A percentile compares a stretch with the other conserved stretches of the same genome.
These are phyloP conservation scores for Cyclotella cryptica DNA, from an alignment of 108 stramenopile genomes.

Conservation along the genomic window DNA sequence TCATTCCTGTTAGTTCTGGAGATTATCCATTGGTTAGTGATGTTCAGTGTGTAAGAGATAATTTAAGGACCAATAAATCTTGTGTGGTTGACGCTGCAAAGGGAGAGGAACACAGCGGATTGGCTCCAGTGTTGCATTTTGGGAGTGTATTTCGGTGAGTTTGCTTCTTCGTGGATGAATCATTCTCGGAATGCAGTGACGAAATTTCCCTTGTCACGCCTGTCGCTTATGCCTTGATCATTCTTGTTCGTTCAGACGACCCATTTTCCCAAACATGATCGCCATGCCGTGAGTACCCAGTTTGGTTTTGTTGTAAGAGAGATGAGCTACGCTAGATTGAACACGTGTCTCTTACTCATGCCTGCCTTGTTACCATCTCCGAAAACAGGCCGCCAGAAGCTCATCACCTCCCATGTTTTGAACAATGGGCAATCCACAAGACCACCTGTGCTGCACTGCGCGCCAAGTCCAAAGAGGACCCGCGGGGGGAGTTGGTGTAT, in stretches of 20 bases:
- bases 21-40: slow-evolving; percentile 16
- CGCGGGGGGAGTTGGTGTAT: slow-evolving; percentile 8
- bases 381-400: slow-evolving; percentile 1
- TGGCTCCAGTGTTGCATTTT: slow-evolving; percentile 25
- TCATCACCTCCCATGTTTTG: slow-evolving; percentile 16
- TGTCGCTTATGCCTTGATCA: background rate
- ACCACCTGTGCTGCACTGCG: background rate
- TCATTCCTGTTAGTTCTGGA: slow-evolving; percentile 4
- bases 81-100: background rate
- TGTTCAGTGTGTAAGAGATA: slow-evolving; percentile 5
- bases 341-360: too few relatives aligned
- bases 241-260: background rate
- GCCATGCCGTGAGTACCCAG: slow-evolving; percentile 23
- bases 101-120: background rate
- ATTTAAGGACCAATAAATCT: background rate
- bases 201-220: too few relatives aligned
- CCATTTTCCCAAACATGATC: slow-evolving; percentile 20
- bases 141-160: slow-evolving; percentile 21
- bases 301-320: background rate
- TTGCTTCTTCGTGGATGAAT: background rate
- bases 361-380: background rate
- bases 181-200: background rate
- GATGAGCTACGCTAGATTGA: too few relatives aligned
- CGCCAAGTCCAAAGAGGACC: slow-evolving; percentile 10
- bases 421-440: slow-evolving; percentile 4